phyloP scores from a whole-genome alignment of 768 basidiomycete species.

The Lactarius deliciosus region DNA sequence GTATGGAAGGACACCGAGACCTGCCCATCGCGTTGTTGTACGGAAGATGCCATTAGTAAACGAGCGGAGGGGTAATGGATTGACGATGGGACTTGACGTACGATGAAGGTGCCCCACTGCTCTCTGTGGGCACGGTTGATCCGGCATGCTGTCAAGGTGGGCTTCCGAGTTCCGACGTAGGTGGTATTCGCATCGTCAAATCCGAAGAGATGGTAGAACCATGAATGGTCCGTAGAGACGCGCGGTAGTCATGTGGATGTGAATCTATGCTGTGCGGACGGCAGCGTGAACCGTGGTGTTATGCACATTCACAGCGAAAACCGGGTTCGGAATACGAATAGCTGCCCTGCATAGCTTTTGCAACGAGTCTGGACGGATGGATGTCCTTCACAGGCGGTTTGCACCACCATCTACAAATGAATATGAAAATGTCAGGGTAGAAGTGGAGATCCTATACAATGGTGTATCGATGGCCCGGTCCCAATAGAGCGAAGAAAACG shows the following conservation, averaged over 20 bases:
- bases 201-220: slow-evolving; percentile 36
- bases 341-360: slow-evolving; percentile 32
- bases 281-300: slow-evolving; percentile 80
- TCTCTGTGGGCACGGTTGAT: slow-evolving; percentile 84
- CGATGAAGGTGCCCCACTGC: slow-evolving; percentile 86
- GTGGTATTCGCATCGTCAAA: slow-evolving; percentile 57
- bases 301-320: slow-evolving; percentile 79
- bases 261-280: slow-evolving; percentile 34
- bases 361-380: slow-evolving; percentile 53
- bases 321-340: slow-evolving; percentile 75
- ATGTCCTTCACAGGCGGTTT: slow-evolving; percentile 81
- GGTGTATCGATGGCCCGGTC: slow-evolving; percentile 42
- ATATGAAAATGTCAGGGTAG: background rate
- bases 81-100: slow-evolving; percentile 37
- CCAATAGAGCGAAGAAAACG: background rate
- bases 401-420: slow-evolving; percentile 69
- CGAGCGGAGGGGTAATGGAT: background rate
- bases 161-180: slow-evolving; percentile 86
- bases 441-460: slow-evolving; percentile 29
- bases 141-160: slow-evolving; percentile 71
- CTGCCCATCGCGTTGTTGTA: slow-evolving; percentile 68
- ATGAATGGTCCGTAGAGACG: background rate
- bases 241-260: background rate
- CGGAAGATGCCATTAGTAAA: slow-evolving; percentile 6
- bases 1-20: slow-evolving; percentile 86